A percentile compares a stretch with the other conserved stretches of the same genome.
Evolutionary conservation across 192 early-diverging fungal species (phyloP).

Genomic region (Chytriomyces confervae): DNA sequence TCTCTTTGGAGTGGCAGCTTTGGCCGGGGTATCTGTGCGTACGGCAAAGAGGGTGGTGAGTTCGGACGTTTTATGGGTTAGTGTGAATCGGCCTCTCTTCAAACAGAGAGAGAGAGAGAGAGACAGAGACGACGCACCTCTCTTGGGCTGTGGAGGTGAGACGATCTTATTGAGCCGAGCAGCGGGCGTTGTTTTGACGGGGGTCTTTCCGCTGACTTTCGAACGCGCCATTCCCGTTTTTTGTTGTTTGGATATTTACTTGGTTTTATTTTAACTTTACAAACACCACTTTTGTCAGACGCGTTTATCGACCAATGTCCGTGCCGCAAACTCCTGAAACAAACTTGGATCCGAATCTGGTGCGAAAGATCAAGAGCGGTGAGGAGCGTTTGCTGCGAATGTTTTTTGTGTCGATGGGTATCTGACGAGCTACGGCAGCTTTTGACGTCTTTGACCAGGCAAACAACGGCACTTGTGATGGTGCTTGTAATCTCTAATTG

Average conservation of each 20-base stretch:
- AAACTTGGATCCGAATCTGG: conserved; percentile 19
- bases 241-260: too few species aligned
- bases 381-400: background rate
- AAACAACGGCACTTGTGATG: conserved; percentile 54
- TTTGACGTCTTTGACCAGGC: conserved; percentile 60
- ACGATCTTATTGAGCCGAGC: background rate
- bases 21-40: background rate
- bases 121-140: background rate
- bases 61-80: background rate
- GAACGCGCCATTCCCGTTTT: conserved; percentile 2
- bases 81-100: background rate
- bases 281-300: background rate
- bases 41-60: background rate
- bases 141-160: background rate
- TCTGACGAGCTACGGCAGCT: conserved; percentile 33
- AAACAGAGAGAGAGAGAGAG: background rate
- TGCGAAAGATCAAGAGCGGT: conserved; percentile 21
- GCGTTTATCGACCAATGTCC: background rate
- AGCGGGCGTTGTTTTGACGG: conserved; percentile 4
- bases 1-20: conserved; percentile 2
- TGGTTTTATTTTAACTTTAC: too few species aligned
- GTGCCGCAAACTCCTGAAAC: background rate
- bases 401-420: too few species aligned
- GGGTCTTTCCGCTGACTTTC: conserved; percentile 11
- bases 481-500: conserved; percentile 7